A percentile compares a stretch with the other conserved stretches of the same genome.
Evolutionary conservation across 495 filamentous ascomycete species (phyloP).

Genomic region (Xylaria scruposa): DNA sequence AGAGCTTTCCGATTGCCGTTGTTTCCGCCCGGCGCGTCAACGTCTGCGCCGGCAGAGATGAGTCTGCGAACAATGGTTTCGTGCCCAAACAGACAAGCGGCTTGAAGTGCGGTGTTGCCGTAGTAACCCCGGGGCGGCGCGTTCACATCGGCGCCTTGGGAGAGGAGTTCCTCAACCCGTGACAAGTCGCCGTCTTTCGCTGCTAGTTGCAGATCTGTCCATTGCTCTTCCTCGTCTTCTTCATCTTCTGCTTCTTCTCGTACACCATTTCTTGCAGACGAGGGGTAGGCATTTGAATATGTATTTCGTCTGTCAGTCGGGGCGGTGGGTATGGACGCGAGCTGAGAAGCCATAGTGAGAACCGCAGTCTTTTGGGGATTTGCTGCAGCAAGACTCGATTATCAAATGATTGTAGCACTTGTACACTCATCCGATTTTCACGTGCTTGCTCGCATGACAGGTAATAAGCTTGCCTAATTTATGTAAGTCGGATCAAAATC

Average conservation of each 20-base stretch:
- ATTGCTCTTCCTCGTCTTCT: constrained; percentile 27
- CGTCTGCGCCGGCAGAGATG: constrained; percentile 35
- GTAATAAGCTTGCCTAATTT: neutral
- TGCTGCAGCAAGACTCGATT: neutral
- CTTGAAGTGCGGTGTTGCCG: constrained; percentile 45
- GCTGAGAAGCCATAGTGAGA: constrained; percentile 17
- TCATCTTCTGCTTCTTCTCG: constrained; percentile 17
- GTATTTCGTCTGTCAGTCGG: neutral
- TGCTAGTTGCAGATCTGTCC: constrained; percentile 38
- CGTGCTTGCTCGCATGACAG: neutral
- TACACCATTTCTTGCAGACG: neutral
- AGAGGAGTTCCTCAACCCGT: constrained; percentile 30
- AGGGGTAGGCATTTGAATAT: neutral
- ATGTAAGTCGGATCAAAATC: neutral
- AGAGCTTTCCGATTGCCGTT: constrained; percentile 41
- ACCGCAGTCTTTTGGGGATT: neutral
- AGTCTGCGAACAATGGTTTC: constrained; percentile 37
- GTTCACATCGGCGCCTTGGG: constrained; percentile 35
- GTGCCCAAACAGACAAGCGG: constrained; percentile 41
- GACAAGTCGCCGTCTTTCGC: constrained; percentile 31
- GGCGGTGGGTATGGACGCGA: constrained; percentile 13
- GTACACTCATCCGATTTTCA: neutral
- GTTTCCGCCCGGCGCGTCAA: constrained; percentile 42
- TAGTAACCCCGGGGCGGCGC: constrained; percentile 40
- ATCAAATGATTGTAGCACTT: neutral